Conservation (phyloP, 208 protist genomes). For the Phytomonas serpens region DNA sequence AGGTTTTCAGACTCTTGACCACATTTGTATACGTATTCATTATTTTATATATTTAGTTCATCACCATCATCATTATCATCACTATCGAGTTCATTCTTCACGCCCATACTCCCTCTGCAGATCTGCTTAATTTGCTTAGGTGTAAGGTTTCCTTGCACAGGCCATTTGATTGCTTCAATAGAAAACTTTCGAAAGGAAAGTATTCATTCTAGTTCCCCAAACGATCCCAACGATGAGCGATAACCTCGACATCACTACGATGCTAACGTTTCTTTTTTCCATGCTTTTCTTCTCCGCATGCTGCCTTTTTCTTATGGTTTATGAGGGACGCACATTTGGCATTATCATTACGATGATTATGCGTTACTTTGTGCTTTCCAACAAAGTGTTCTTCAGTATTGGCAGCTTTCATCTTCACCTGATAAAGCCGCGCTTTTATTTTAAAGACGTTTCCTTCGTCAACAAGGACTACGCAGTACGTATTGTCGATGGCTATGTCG, state of each 20-base stretch:
- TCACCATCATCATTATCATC: neutral
- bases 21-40: slow-evolving; percentile 2
- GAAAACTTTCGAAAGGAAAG: neutral
- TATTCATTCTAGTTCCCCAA: neutral
- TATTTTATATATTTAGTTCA: slow-evolving; percentile 4
- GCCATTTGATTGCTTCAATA: neutral
- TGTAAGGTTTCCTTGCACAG: neutral
- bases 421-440: slow-evolving; percentile 61
- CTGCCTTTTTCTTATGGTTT: slow-evolving; percentile 58
- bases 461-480: slow-evolving; percentile 77
- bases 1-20: neutral
- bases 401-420: slow-evolving; percentile 49
- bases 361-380: slow-evolving; percentile 53
- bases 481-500: slow-evolving; percentile 78
- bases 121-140: neutral
- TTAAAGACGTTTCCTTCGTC: slow-evolving; percentile 63
- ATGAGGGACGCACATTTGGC: slow-evolving; percentile 37
- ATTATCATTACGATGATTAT: slow-evolving; percentile 37
- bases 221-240: neutral
- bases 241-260: slow-evolving; percentile 30
- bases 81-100: neutral
- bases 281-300: slow-evolving; percentile 57
- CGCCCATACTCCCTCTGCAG: neutral
- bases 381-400: slow-evolving; percentile 39
- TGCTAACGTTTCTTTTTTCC: slow-evolving; percentile 67